Conservation (phyloP, 768 basidiomycete species). For the Boletus eberwhitei region DNA sequence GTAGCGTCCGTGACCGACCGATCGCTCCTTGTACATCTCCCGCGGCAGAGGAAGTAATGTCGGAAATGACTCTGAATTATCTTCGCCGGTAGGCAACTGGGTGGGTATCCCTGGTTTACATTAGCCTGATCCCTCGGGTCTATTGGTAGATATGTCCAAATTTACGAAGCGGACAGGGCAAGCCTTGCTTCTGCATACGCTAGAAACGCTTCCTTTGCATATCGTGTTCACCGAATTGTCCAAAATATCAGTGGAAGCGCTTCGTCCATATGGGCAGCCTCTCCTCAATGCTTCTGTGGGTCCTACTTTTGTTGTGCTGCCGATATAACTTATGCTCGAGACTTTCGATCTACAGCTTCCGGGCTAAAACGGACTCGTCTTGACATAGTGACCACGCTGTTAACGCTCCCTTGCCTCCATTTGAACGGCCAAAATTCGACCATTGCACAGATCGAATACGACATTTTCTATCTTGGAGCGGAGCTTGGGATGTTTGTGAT, state of each 20-base stretch:
- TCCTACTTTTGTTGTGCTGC: background rate
- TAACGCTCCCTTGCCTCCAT: slow-evolving; percentile 28
- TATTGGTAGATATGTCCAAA: slow-evolving; percentile 29
- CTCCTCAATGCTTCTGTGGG: slow-evolving; percentile 18
- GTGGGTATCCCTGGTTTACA: background rate
- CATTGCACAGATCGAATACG: slow-evolving; percentile 23
- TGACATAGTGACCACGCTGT: slow-evolving; percentile 25
- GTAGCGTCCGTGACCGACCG: background rate
- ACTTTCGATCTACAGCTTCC: slow-evolving; percentile 10
- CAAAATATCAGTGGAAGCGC: background rate
- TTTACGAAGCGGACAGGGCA: slow-evolving; percentile 30
- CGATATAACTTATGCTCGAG: background rate
- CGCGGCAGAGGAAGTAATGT: slow-evolving; percentile 22
- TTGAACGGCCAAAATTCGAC: background rate
- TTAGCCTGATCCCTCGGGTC: slow-evolving; percentile 2
- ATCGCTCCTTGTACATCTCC: background rate
- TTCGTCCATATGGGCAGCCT: background rate
- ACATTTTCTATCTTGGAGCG: slow-evolving; percentile 30
- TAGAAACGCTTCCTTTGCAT: slow-evolving; percentile 30
- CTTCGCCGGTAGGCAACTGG: slow-evolving; percentile 25
- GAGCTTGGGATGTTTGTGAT: slow-evolving; percentile 27
- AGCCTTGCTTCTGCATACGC: slow-evolving; percentile 33
- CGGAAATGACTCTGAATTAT: slow-evolving; percentile 30
- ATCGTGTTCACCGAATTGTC: slow-evolving; percentile 17
- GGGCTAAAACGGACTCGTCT: slow-evolving; percentile 24